Evolutionary conservation across 2,329 filamentous ascomycete species (phyloP).

Genomic region (Exophiala lecanii-corni): DNA sequence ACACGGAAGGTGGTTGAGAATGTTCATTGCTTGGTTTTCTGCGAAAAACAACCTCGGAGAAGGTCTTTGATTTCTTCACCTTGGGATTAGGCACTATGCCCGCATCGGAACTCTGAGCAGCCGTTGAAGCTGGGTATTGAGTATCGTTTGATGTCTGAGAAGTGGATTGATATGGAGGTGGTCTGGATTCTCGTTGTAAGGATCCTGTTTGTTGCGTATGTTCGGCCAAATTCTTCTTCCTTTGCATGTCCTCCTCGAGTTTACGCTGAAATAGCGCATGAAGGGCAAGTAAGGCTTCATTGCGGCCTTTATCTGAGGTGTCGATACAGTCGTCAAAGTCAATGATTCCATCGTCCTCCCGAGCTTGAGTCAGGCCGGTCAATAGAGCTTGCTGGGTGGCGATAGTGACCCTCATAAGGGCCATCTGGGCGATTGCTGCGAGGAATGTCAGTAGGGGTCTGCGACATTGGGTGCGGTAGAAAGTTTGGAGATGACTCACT

Average conservation of each 20-base stretch:
- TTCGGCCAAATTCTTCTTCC: constrained; percentile 4
- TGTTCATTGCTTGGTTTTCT: constrained; percentile 4
- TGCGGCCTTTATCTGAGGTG: constrained; percentile 9
- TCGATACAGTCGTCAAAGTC: constrained; percentile 17
- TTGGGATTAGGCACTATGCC: neutral
- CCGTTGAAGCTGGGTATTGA: neutral
- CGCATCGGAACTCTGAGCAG: neutral
- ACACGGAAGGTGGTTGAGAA: neutral
- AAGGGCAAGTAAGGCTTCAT: constrained; percentile 11
- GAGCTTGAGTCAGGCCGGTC: constrained; percentile 9
- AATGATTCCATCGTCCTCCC: constrained; percentile 14
- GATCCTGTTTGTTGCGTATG: neutral
- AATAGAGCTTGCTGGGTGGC: constrained; percentile 14
- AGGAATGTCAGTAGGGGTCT: neutral
- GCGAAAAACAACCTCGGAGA: constrained; percentile 5
- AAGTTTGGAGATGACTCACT: constrained; percentile 2
- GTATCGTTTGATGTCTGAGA: neutral
- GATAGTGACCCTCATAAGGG: constrained; percentile 12
- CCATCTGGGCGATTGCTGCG: constrained; percentile 11
- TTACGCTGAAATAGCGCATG: constrained; percentile 11
- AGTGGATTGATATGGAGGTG: neutral
- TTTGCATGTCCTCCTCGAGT: constrained; percentile 14
- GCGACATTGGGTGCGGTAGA: neutral
- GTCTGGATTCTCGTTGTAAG: neutral
- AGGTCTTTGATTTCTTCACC: constrained; percentile 6